A percentile compares a stretch with the other conserved stretches of the same genome.
phyloP scores from a whole-genome alignment of 768 basidiomycete genomes.

The Mycena kentingensis region DNA sequence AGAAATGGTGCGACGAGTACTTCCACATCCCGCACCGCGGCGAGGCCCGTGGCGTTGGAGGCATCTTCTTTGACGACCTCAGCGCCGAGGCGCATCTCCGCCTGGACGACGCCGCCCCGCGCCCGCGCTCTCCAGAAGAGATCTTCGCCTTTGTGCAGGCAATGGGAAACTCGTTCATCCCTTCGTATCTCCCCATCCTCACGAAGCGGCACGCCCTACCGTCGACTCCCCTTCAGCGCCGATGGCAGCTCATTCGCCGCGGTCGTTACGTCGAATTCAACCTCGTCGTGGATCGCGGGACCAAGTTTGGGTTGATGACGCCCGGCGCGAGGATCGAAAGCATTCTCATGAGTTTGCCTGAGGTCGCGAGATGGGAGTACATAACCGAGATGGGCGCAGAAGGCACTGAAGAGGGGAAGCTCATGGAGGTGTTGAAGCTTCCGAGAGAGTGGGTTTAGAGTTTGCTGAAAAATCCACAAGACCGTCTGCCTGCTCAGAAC shows the following conservation, averaged over 20 bases:
- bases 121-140: slow-evolving; percentile 62
- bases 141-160: slow-evolving; percentile 77
- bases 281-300: slow-evolving; percentile 62
- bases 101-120: slow-evolving; percentile 45
- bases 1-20: slow-evolving; percentile 97
- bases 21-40: slow-evolving; percentile 88
- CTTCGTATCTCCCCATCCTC: slow-evolving; percentile 89
- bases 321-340: slow-evolving; percentile 69
- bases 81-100: slow-evolving; percentile 62
- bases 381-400: slow-evolving; percentile 53
- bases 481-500: no score
- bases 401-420: slow-evolving; percentile 47
- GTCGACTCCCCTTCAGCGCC: slow-evolving; percentile 65
- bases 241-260: slow-evolving; percentile 87
- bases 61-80: slow-evolving; percentile 96
- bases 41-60: slow-evolving; percentile 89
- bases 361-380: slow-evolving; percentile 71
- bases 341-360: slow-evolving; percentile 66
- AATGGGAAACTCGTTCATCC: slow-evolving; percentile 80
- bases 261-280: slow-evolving; percentile 80
- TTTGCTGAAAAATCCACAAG: no score
- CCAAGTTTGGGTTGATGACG: slow-evolving; percentile 60
- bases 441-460: no score
- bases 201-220: slow-evolving; percentile 54
- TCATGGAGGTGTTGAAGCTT: slow-evolving; percentile 49